phyloP scores from a whole-genome alignment of 768 basidiomycete species.

The Panus rudis region DNA sequence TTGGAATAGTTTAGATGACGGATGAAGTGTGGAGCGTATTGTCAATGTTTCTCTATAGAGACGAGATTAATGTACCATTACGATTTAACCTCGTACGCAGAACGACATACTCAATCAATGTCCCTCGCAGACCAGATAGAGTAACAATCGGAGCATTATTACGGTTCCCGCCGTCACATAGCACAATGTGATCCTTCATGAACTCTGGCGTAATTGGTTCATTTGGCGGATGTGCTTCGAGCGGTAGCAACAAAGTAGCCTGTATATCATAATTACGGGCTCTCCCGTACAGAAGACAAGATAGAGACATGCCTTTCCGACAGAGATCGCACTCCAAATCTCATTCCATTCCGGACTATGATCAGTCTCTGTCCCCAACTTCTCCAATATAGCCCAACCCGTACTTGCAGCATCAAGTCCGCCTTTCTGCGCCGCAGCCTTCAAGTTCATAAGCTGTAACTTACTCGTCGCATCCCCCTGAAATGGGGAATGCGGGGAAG shows the following conservation, averaged over 20 bases:
- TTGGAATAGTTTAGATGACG: conserved; percentile 34
- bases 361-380: conserved; percentile 46
- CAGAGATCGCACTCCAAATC: conserved; percentile 55
- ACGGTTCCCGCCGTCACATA: conserved; percentile 46
- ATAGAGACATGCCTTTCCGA: conserved; percentile 51
- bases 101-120: conserved; percentile 43
- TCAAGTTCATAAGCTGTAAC: conserved; percentile 67
- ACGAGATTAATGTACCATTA: conserved; percentile 5
- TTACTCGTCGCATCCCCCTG: conserved; percentile 60
- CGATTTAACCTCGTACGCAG: background rate
- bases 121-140: conserved; percentile 78
- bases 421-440: conserved; percentile 60
- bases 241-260: conserved; percentile 78
- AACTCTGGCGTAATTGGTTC: conserved; percentile 65
- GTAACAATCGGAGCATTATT: conserved; percentile 56
- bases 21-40: conserved; percentile 37
- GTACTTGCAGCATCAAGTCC: conserved; percentile 58
- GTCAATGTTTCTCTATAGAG: conserved; percentile 29
- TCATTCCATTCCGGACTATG: conserved; percentile 59
- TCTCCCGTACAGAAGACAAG: background rate
- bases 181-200: conserved; percentile 74
- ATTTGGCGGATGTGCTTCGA: conserved; percentile 45
- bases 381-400: conserved; percentile 77
- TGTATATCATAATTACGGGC: conserved; percentile 22
- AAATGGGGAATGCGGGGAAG: conserved; percentile 35